These are phyloP conservation scores for Phaeolepiota aurea DNA, from an alignment of 768 basidiomycete genomes.

Conservation along the genomic window DNA sequence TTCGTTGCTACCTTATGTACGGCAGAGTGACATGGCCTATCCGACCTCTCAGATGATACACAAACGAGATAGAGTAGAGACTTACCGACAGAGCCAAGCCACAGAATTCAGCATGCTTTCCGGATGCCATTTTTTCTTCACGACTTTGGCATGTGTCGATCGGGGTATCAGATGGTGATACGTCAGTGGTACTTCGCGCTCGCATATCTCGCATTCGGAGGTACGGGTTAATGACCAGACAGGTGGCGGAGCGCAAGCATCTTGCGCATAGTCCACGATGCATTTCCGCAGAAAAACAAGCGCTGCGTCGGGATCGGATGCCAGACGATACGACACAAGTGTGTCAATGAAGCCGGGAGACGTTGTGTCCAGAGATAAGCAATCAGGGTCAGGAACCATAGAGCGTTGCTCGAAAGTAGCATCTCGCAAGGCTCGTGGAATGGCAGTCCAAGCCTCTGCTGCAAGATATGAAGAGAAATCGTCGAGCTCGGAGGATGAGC, in stretches of 20 bases:
- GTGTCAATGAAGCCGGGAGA: conserved; percentile 40
- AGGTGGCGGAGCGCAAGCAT: conserved; percentile 40
- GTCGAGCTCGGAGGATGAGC: conserved; percentile 28
- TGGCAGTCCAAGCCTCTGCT: conserved; percentile 35
- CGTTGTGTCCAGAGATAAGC: conserved; percentile 26
- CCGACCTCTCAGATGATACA: background rate
- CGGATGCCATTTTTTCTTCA: conserved; percentile 51
- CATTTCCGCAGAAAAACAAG: conserved; percentile 29
- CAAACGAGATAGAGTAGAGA: conserved; percentile 2
- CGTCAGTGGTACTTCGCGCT: conserved; percentile 45
- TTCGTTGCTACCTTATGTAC: conserved; percentile 43
- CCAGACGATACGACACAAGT: conserved; percentile 39
- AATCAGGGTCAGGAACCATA: conserved; percentile 22
- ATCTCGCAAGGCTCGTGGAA: conserved; percentile 25
- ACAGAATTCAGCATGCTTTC: conserved; percentile 45
- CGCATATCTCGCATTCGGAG: conserved; percentile 51
- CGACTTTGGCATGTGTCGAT: conserved; percentile 42
- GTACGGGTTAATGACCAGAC: conserved; percentile 45
- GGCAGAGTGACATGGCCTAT: conserved; percentile 32
- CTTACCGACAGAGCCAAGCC: conserved; percentile 51
- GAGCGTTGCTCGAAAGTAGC: conserved; percentile 30
- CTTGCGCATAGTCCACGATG: conserved; percentile 31
- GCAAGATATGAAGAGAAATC: conserved; percentile 49
- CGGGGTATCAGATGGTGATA: conserved; percentile 57
- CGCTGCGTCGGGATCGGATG: conserved; percentile 31